Evolutionary conservation across 164 flowering plant genomes (phyloP).

Genomic region (Buxus sempervirens): DNA sequence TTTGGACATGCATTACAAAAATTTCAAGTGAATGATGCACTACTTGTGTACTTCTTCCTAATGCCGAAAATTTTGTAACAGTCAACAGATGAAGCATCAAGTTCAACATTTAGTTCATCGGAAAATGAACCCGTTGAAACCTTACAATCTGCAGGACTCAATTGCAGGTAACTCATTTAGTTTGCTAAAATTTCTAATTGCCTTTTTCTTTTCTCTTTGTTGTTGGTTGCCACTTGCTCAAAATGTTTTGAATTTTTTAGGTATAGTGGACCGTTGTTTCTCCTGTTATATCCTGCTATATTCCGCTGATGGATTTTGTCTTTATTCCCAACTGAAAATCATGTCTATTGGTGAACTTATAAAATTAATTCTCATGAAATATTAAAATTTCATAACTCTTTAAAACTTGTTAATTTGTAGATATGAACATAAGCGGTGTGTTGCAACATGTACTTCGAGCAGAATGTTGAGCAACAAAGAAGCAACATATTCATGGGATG

Average conservation of each 20-base stretch:
- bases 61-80: conserved; percentile 21
- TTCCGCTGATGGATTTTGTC: neutral
- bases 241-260: neutral
- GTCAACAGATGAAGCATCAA: conserved; percentile 44
- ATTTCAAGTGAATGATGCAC: neutral
- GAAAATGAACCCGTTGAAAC: conserved; percentile 44
- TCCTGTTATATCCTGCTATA: neutral
- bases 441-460: too few relatives aligned
- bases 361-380: too few relatives aligned
- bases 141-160: conserved; percentile 26
- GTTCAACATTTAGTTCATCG: conserved; percentile 46
- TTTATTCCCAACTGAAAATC: neutral
- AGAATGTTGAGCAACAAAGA: too few relatives aligned
- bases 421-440: too few relatives aligned
- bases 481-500: too few relatives aligned
- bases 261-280: neutral
- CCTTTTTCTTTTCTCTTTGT: neutral
- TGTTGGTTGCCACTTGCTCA: neutral
- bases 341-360: too few relatives aligned
- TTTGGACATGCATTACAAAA: neutral
- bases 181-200: neutral
- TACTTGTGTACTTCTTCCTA: conserved; percentile 3
- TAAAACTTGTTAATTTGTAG: too few relatives aligned
- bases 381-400: neutral
- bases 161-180: conserved; percentile 38